Conservation (phyloP, 2,329 filamentous ascomycete genomes). For the Fusarium transvaalense region DNA sequence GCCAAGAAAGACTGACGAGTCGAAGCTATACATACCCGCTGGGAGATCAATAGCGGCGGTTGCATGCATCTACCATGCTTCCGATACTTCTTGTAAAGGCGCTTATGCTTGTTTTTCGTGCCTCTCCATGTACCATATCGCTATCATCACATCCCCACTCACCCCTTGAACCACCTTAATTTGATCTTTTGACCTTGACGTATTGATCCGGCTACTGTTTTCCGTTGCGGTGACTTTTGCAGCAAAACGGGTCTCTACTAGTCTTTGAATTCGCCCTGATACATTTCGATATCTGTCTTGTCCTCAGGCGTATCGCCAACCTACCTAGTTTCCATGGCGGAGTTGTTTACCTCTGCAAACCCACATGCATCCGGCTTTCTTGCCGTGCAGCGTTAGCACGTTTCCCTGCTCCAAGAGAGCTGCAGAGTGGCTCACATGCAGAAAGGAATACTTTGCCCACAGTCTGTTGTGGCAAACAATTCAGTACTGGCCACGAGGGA, state of each 20-base stretch:
- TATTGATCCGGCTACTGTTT: conserved; percentile 7
- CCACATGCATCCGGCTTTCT: conserved; percentile 25
- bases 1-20: background rate
- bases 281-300: conserved; percentile 22
- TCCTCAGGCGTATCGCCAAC: conserved; percentile 26
- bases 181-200: conserved; percentile 11
- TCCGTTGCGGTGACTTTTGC: background rate
- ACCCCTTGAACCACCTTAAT: conserved; percentile 37
- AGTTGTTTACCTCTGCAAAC: conserved; percentile 6
- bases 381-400: conserved; percentile 31
- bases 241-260: conserved; percentile 13
- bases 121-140: conserved; percentile 16
- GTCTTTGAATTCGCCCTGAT: conserved; percentile 22
- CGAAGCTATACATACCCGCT: conserved; percentile 6
- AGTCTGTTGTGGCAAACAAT: conserved; percentile 27
- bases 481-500: conserved; percentile 19
- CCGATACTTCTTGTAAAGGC: conserved; percentile 6
- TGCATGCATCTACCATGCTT: conserved; percentile 2
- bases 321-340: conserved; percentile 20
- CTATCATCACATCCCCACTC: conserved; percentile 34
- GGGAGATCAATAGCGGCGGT: conserved; percentile 2
- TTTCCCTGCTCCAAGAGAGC: conserved; percentile 15
- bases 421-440: conserved; percentile 24
- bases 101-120: conserved; percentile 17
- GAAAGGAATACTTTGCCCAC: conserved; percentile 1